Percentiles rank a stretch among this genome's conserved stretches.
Evolutionary conservation across 192 early-diverging fungal genomes (phyloP).

Genomic region (Coemansia sp.): DNA sequence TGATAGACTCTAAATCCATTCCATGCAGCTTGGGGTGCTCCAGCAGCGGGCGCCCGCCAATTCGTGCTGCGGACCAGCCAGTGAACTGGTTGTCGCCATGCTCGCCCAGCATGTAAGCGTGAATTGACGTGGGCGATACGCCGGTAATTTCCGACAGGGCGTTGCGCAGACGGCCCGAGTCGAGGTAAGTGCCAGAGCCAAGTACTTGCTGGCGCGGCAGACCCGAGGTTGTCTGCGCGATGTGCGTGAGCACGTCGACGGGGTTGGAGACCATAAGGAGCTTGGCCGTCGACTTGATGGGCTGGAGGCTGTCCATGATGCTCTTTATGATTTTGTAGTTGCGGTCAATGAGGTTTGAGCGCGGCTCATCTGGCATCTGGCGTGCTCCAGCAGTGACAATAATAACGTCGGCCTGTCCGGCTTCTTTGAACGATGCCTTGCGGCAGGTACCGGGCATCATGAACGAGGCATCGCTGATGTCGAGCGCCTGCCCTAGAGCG

Average conservation of each 20-base stretch:
- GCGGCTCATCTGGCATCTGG: slow-evolving; percentile 72
- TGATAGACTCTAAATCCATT: slow-evolving; percentile 56
- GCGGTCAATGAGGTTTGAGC: slow-evolving; percentile 70
- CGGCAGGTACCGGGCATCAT: slow-evolving; percentile 62
- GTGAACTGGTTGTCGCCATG: slow-evolving; percentile 86
- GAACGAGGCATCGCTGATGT: slow-evolving; percentile 77
- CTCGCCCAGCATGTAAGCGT: slow-evolving; percentile 81
- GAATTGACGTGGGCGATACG: slow-evolving; percentile 69
- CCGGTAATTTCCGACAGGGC: slow-evolving; percentile 54
- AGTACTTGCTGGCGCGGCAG: slow-evolving; percentile 75
- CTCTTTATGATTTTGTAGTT: slow-evolving; percentile 75
- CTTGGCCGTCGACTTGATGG: slow-evolving; percentile 67
- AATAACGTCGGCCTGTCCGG: slow-evolving; percentile 79
- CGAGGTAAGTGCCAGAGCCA: slow-evolving; percentile 83
- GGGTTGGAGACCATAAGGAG: slow-evolving; percentile 83
- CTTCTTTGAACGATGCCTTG: slow-evolving; percentile 62
- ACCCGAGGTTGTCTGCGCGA: slow-evolving; percentile 80
- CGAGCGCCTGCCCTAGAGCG: slow-evolving; percentile 74
- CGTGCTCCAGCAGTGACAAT: slow-evolving; percentile 83
- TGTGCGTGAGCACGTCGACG: slow-evolving; percentile 76
- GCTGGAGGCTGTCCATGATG: slow-evolving; percentile 69
- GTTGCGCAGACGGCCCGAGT: slow-evolving; percentile 70
- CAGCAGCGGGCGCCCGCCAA: slow-evolving; percentile 68
- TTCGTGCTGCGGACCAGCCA: slow-evolving; percentile 70
- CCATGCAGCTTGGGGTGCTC: slow-evolving; percentile 60